Evolutionary conservation across 768 basidiomycete genomes (phyloP).

Genomic region (Kondoa subrosea): DNA sequence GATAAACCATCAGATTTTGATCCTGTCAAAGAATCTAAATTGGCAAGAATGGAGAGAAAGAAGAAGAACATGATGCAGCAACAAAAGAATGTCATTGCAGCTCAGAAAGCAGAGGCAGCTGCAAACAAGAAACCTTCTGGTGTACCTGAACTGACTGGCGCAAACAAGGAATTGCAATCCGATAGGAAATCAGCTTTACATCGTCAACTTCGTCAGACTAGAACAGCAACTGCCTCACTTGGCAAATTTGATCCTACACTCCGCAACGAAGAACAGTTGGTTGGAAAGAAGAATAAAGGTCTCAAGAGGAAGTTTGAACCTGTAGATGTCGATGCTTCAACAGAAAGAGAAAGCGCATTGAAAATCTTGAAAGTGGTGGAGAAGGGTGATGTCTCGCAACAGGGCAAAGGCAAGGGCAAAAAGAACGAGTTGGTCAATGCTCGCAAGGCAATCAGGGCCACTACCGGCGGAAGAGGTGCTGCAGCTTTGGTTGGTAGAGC

Average conservation of each 20-base stretch:
- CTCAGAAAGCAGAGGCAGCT: constrained; percentile 23
- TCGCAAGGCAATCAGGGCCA: constrained; percentile 67
- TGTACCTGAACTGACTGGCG: constrained; percentile 1
- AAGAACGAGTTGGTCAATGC: constrained; percentile 50
- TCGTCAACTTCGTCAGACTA: constrained; percentile 53
- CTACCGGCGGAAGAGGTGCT: constrained; percentile 26
- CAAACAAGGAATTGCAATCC: constrained; percentile 30
- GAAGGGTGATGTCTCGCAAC: constrained; percentile 19
- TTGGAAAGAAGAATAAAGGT: constrained; percentile 37
- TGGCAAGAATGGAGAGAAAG: constrained; percentile 61
- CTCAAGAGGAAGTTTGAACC: constrained; percentile 93
- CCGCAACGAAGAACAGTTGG: constrained; percentile 68
- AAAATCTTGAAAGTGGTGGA: constrained; percentile 63
- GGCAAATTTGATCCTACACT: constrained; percentile 75
- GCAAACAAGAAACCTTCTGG: constrained; percentile 22
- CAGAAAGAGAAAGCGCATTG: constrained; percentile 58
- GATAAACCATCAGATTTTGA: constrained; percentile 73
- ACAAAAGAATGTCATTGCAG: constrained; percentile 48
- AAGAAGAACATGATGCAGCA: constrained; percentile 72
- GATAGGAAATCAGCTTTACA: constrained; percentile 59
- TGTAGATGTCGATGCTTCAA: constrained; percentile 46
- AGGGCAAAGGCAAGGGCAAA: constrained; percentile 30
- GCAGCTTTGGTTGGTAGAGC: constrained; percentile 10
- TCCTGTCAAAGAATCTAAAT: constrained; percentile 55
- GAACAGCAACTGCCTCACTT: constrained; percentile 81